Percentiles rank a stretch among this genome's conserved stretches.
Conservation (phyloP, 495 filamentous ascomycete genomes). For the Ascodesmis nigricans region DNA sequence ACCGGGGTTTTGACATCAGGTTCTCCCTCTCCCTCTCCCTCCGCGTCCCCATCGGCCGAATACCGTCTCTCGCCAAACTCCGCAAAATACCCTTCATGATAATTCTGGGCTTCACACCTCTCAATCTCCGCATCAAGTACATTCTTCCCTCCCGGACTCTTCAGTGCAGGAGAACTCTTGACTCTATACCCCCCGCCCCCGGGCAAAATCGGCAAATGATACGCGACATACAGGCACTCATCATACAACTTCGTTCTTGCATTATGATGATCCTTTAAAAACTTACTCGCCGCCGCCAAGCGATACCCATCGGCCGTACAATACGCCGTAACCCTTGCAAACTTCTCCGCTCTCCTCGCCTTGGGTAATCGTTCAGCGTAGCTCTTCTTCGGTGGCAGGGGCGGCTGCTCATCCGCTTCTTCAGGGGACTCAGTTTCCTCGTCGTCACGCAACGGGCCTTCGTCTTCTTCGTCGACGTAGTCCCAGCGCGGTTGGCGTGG, state of each 20-base stretch:
- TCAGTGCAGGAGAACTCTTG: constrained; percentile 71
- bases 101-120: constrained; percentile 66
- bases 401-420: constrained; percentile 16
- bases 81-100: constrained; percentile 70
- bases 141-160: constrained; percentile 79
- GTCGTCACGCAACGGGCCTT: constrained; percentile 53
- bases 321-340: constrained; percentile 82
- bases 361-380: constrained; percentile 93
- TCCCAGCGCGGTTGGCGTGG: constrained; percentile 33
- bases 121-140: constrained; percentile 93
- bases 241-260: constrained; percentile 96
- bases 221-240: constrained; percentile 89
- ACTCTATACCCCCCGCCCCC: constrained; percentile 70
- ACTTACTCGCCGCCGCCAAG: constrained; percentile 62
- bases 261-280: constrained; percentile 73
- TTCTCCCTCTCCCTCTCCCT: too few species aligned
- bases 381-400: constrained; percentile 41
- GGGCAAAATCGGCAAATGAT: constrained; percentile 71
- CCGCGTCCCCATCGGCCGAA: constrained; percentile 16
- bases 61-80: constrained; percentile 23
- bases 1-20: too few species aligned
- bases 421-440: constrained; percentile 39
- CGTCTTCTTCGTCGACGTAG: constrained; percentile 30
- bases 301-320: constrained; percentile 88
- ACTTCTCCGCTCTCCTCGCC: constrained; percentile 59